Conservation (phyloP, 2,329 filamentous ascomycete species). For the Colletotrichum lindemuthianum region DNA sequence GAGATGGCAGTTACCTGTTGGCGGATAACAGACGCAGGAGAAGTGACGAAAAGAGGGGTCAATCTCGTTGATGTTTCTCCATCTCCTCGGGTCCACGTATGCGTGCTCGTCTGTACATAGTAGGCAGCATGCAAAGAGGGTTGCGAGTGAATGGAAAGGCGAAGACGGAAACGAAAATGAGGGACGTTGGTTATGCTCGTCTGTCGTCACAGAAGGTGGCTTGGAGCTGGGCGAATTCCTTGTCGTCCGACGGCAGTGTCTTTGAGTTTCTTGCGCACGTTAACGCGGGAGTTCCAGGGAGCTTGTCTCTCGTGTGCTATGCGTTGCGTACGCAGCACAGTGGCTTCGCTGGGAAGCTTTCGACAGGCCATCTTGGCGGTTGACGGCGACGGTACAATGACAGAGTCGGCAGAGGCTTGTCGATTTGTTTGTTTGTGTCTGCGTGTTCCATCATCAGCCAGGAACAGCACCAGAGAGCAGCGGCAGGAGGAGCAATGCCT, state of each 20-base stretch:
- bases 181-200: background rate
- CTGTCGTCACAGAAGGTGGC: slow-evolving; percentile 24
- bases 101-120: no score
- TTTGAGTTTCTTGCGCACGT: background rate
- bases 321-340: slow-evolving; percentile 17
- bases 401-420: slow-evolving; percentile 22
- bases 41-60: slow-evolving; percentile 20
- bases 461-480: background rate
- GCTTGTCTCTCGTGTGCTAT: background rate
- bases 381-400: slow-evolving; percentile 1
- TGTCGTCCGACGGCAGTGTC: background rate
- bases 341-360: slow-evolving; percentile 25
- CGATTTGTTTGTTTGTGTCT: slow-evolving; percentile 5
- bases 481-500: slow-evolving; percentile 13
- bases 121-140: slow-evolving; percentile 4
- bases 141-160: background rate
- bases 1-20: slow-evolving; percentile 9
- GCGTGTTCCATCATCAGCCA: background rate
- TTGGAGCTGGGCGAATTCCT: slow-evolving; percentile 18
- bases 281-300: no score
- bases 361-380: slow-evolving; percentile 17
- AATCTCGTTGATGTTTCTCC: slow-evolving; percentile 2
- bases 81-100: slow-evolving; percentile 10
- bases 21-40: slow-evolving; percentile 15
- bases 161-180: slow-evolving; percentile 17